Conservation (phyloP, 23 red algal genomes). For the Gracilaria domingensis region DNA sequence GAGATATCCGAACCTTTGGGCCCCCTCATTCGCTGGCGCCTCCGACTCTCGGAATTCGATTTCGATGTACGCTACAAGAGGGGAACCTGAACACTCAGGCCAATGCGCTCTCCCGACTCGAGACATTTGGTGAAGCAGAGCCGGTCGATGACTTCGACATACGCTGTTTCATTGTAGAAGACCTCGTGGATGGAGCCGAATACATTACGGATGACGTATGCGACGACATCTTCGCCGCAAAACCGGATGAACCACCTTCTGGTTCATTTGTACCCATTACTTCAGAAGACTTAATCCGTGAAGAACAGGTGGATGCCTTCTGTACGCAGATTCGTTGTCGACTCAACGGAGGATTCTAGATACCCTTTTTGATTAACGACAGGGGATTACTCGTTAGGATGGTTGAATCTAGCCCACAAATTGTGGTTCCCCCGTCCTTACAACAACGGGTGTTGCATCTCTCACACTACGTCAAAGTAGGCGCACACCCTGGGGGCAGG, state of each 20-base stretch:
- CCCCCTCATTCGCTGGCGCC: no score
- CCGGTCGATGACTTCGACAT: not conserved
- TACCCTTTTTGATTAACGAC: not conserved
- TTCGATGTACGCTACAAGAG: no score
- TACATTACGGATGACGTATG: not conserved
- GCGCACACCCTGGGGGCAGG: conserved; percentile 2
- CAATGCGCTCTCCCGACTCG: not conserved
- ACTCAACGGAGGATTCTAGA: not conserved
- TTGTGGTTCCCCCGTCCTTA: conserved; percentile 34
- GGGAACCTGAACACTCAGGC: no score
- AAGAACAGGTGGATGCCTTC: not conserved
- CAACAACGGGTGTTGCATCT: conserved; percentile 8
- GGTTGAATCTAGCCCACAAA: conserved; percentile 19
- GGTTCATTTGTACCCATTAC: not conserved
- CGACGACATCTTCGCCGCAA: not conserved
- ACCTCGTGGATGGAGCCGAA: not conserved
- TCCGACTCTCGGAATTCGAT: no score
- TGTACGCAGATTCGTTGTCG: not conserved
- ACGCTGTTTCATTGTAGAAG: not conserved
- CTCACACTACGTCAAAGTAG: conserved; percentile 20
- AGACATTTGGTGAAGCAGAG: not conserved
- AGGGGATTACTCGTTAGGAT: conserved; percentile 5
- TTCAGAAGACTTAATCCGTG: conserved; percentile 8
- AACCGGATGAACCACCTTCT: not conserved
- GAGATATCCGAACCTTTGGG: no score